Base-by-base conservation (phyloP, 176 grass and related monocot genomes). In the Thinopyrum elongatum region DNA sequence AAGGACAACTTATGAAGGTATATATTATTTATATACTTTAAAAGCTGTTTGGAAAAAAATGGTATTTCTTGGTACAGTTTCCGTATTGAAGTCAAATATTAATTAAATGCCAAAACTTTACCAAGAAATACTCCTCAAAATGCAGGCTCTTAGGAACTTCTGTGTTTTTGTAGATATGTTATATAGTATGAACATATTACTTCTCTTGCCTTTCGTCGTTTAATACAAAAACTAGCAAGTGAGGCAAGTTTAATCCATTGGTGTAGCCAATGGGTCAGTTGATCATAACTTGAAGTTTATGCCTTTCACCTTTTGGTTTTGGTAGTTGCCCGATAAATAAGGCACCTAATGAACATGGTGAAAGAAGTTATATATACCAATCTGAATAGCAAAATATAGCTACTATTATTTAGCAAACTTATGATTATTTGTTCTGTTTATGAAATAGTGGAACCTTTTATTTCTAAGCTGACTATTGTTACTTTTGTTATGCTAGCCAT, bases 1-100 rank as follows among this genome's bases (percentile, higher is more conserved):
- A 81, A 88, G 97, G 97, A 51, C 97, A 99, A 82, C 88, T 99
- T 81, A 96, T 93, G 88, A 99, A 99, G 94, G 97, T 94, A 86
- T 70, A 23, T 34, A 65, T 70, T 19, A 70, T 51, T 76, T 16
- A 13, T 29, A 75, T 75, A 47, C 14, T 75, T 28, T 6, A 51
- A 46, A 27, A 16, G 25, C 72, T 49, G 41, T 49, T 49, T 74
- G 41, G 11, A 49, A 27, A 46, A 23, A 11, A 74, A 41, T 74
- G 23, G 14, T 36, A 3, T 22, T 35, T 74, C 25, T 49, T 46
- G 16, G 7, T 49, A 27, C 44, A 49, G 23, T 29, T 74, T 74
- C 46, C 23, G 39, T 74, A 17, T 28, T 47, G 16, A 49, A 47
- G 71, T 28, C 25, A 74, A 74, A 19, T 49, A 28, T 28, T 15